phyloP scores from a whole-genome alignment of 768 basidiomycete species.

The Russula lepida region DNA sequence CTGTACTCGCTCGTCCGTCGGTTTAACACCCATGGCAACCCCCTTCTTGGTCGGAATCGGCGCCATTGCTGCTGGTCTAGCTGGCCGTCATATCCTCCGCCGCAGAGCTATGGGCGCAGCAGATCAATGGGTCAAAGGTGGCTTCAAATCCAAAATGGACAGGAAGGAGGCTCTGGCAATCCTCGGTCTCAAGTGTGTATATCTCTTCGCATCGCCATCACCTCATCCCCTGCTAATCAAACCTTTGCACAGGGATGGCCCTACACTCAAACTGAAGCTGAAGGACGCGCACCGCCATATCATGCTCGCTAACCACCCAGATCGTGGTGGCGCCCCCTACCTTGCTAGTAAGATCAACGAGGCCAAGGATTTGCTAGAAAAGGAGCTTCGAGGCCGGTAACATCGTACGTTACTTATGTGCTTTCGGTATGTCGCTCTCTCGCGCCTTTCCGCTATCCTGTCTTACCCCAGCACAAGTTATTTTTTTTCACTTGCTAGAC shows the following conservation, averaged over 20 bases:
- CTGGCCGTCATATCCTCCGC: slow-evolving; percentile 63
- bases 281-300: slow-evolving; percentile 96
- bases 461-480: not conserved
- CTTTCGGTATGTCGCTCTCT: not conserved
- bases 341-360: slow-evolving; percentile 98
- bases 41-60: slow-evolving; percentile 69
- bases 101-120: slow-evolving; percentile 56
- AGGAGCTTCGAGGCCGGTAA: slow-evolving; percentile 48
- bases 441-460: not conserved
- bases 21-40: slow-evolving; percentile 52
- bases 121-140: slow-evolving; percentile 86
- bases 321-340: slow-evolving; percentile 97
- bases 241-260: slow-evolving; percentile 55
- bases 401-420: not conserved
- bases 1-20: not conserved
- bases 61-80: slow-evolving; percentile 67
- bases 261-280: slow-evolving; percentile 61
- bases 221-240: not conserved
- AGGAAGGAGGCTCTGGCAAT: slow-evolving; percentile 86
- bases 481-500: not conserved
- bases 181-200: slow-evolving; percentile 81
- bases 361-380: slow-evolving; percentile 88
- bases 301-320: slow-evolving; percentile 98
- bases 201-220: slow-evolving; percentile 4
- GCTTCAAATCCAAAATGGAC: slow-evolving; percentile 96